These are phyloP conservation scores for Aspergillus versicolor DNA, from an alignment of 2,329 filamentous ascomycete genomes.

Conservation along the genomic window DNA sequence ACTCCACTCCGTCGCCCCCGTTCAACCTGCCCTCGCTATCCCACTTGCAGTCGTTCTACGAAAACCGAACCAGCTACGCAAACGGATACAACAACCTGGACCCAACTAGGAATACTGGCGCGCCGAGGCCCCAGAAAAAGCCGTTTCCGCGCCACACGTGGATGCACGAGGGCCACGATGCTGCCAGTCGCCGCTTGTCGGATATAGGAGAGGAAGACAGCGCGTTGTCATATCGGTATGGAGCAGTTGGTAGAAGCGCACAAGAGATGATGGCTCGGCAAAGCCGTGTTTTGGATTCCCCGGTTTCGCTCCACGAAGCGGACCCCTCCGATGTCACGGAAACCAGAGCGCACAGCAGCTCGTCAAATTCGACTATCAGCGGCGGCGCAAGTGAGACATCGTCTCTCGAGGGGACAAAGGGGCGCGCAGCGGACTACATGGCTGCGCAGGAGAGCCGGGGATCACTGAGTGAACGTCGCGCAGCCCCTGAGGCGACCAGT, in stretches of 20 bases:
- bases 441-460: constrained; percentile 5
- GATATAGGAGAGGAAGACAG: constrained; percentile 47
- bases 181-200: constrained; percentile 42
- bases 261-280: constrained; percentile 2
- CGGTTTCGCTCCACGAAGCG: constrained; percentile 45
- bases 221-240: constrained; percentile 23
- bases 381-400: constrained; percentile 29
- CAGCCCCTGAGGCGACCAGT: constrained; percentile 4
- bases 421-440: constrained; percentile 1
- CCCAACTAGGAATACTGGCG: background rate
- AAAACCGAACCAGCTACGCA: constrained; percentile 15
- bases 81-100: constrained; percentile 12
- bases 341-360: constrained; percentile 31
- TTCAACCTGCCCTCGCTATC: constrained; percentile 50
- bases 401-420: constrained; percentile 15
- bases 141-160: constrained; percentile 35
- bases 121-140: constrained; percentile 24
- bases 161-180: constrained; percentile 37
- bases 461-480: background rate
- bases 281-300: constrained; percentile 14
- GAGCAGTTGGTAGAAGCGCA: background rate
- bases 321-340: constrained; percentile 53
- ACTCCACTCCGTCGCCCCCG: constrained; percentile 53
- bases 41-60: constrained; percentile 39
- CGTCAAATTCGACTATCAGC: constrained; percentile 39